A percentile compares a stretch with the other conserved stretches of the same genome.
Conservation (phyloP, 1,139 yeast species). For the Lodderomyces margitis region DNA sequence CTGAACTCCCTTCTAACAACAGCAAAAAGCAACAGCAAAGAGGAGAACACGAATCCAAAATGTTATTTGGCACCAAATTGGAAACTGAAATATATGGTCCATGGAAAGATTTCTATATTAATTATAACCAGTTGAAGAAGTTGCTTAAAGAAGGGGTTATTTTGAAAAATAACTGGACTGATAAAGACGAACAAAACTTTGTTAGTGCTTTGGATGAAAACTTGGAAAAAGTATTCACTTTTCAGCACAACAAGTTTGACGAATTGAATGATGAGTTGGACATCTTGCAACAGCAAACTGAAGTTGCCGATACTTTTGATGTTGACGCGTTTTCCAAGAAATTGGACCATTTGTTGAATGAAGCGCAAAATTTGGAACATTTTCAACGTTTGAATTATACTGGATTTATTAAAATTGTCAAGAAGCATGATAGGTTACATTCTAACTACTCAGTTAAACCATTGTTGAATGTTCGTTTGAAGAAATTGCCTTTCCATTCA, state of each 20-base stretch:
- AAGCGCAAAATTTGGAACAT: slow-evolving; percentile 83
- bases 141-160: slow-evolving; percentile 77
- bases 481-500: slow-evolving; percentile 85
- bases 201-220: slow-evolving; percentile 81
- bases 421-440: slow-evolving; percentile 92
- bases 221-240: slow-evolving; percentile 88
- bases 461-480: slow-evolving; percentile 79
- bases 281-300: slow-evolving; percentile 53
- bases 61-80: slow-evolving; percentile 86
- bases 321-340: slow-evolving; percentile 56
- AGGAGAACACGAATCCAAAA: slow-evolving; percentile 23
- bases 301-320: slow-evolving; percentile 43
- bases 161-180: slow-evolving; percentile 61
- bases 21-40: background rate
- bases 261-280: slow-evolving; percentile 65
- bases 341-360: slow-evolving; percentile 69
- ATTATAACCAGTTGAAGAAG: slow-evolving; percentile 76
- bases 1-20: slow-evolving; percentile 1
- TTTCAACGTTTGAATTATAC: slow-evolving; percentile 91
- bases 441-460: slow-evolving; percentile 85
- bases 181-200: slow-evolving; percentile 78
- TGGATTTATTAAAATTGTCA: slow-evolving; percentile 90
- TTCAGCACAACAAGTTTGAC: slow-evolving; percentile 72
- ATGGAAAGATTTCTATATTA: slow-evolving; percentile 82
- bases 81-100: slow-evolving; percentile 82